These are phyloP conservation scores for Furcasterigmium furcatum DNA, from an alignment of 2,329 filamentous ascomycete species.

Conservation along the genomic window DNA sequence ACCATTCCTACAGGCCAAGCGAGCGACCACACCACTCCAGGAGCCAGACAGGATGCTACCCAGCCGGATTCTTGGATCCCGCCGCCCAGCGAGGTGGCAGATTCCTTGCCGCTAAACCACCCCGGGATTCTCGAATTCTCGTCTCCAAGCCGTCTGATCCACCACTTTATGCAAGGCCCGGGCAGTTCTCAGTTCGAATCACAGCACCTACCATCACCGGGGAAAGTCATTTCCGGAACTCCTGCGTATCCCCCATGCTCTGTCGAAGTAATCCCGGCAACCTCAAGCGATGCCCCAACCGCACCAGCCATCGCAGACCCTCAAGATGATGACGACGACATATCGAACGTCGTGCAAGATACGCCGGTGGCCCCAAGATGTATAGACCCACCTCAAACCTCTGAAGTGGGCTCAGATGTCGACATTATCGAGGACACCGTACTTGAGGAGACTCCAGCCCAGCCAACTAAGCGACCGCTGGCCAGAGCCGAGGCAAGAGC, in stretches of 20 bases:
- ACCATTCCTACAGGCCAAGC: neutral
- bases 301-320: no score
- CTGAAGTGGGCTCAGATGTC: no score
- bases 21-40: neutral
- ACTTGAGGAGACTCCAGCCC: neutral
- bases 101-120: conserved; percentile 47
- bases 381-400: no score
- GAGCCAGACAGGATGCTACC: no score
- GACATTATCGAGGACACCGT: conserved; percentile 1
- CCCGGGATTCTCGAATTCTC: conserved; percentile 25
- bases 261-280: no score
- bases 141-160: conserved; percentile 48
- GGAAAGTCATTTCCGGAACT: conserved; percentile 4
- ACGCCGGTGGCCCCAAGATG: no score
- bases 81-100: conserved; percentile 42
- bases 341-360: no score
- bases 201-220: conserved; percentile 6
- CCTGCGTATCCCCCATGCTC: no score
- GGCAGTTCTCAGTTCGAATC: neutral
- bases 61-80: no score
- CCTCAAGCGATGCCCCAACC: no score
- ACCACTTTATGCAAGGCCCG: conserved; percentile 28
- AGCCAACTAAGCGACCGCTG: conserved; percentile 8
- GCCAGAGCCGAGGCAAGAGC: conserved; percentile 13
- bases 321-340: no score